Evolutionary conservation across 176 grass and related monocot species (phyloP).

Genomic region (Eremochloa ophiuroides): DNA sequence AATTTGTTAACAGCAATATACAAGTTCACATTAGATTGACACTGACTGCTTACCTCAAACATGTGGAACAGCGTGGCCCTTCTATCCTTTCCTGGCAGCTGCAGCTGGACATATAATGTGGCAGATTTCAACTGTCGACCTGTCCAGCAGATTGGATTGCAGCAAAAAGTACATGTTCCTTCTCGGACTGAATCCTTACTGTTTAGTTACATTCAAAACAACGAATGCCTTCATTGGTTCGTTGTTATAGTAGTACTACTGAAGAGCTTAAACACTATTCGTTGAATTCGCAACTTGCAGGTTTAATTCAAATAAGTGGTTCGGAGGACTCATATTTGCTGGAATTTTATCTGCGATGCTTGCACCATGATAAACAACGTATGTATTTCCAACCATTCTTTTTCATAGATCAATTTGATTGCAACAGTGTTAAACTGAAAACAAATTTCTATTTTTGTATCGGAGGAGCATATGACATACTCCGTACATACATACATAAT

Average conservation of each 20-base stretch:
- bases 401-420: background rate
- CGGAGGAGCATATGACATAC: background rate
- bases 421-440: background rate
- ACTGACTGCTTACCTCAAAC: background rate
- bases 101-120: slow-evolving; percentile 57
- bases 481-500: too few species aligned
- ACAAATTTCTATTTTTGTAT: too few species aligned
- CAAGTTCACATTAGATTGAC: slow-evolving; percentile 12
- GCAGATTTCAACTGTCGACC: slow-evolving; percentile 68
- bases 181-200: background rate
- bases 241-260: background rate
- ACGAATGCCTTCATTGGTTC: background rate
- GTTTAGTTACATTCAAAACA: background rate
- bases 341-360: slow-evolving; percentile 55
- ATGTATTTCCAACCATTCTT: background rate
- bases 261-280: background rate
- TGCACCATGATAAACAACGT: slow-evolving; percentile 33
- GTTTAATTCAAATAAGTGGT: slow-evolving; percentile 83
- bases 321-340: slow-evolving; percentile 58
- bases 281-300: slow-evolving; percentile 27
- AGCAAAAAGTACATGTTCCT: slow-evolving; percentile 52
- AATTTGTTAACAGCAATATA: background rate
- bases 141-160: slow-evolving; percentile 50
- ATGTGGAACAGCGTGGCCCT: slow-evolving; percentile 63
- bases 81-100: slow-evolving; percentile 52